Conservation (phyloP, 2,329 filamentous ascomycete genomes). For the Phialophora tarda region DNA sequence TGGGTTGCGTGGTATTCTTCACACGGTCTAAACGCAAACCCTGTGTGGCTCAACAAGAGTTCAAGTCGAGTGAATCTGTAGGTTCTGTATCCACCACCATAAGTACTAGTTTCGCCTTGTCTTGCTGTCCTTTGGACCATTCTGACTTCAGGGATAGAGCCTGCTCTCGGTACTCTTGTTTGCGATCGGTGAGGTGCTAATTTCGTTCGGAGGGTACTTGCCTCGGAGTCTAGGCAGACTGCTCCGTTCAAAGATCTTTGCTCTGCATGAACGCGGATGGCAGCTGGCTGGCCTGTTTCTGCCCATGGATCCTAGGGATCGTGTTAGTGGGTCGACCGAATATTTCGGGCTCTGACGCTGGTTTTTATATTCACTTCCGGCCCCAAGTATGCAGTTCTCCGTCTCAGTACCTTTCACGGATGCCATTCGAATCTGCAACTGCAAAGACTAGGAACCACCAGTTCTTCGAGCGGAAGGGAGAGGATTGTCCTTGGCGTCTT, state of each 20-base stretch:
- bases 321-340: background rate
- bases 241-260: conserved; percentile 21
- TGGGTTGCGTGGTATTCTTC: too few relatives aligned
- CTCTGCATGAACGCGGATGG: conserved; percentile 15
- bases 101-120: conserved; percentile 14
- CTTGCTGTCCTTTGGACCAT: conserved; percentile 8
- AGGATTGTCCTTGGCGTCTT: background rate
- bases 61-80: conserved; percentile 14
- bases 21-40: background rate
- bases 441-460: background rate
- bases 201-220: conserved; percentile 1
- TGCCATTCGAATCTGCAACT: background rate
- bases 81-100: conserved; percentile 25
- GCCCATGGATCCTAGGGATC: background rate
- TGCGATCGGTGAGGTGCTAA: background rate
- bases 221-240: background rate
- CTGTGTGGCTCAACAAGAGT: conserved; percentile 3
- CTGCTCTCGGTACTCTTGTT: conserved; percentile 14
- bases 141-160: conserved; percentile 8
- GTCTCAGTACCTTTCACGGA: background rate
- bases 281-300: conserved; percentile 11
- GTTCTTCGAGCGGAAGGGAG: background rate
- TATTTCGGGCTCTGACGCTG: background rate
- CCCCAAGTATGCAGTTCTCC: background rate
- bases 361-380: background rate